Evolutionary conservation across 495 filamentous ascomycete species (phyloP), one percentile per base, ranked within the genome.

Genomic region (Tuber brumale): DNA sequence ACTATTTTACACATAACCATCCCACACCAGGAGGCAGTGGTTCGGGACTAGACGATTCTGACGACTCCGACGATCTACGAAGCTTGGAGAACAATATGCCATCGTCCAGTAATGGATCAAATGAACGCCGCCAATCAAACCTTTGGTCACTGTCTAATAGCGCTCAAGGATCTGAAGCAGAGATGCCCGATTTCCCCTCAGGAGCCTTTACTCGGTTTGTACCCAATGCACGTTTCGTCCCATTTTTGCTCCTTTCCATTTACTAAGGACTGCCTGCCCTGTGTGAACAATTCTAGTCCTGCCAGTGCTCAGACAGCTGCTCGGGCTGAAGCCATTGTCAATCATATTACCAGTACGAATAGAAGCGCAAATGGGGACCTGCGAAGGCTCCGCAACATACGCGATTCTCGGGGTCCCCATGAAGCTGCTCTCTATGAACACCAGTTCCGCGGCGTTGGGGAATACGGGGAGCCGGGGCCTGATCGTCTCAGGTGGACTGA

Each of bases 51-150:
- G 57, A 66, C 57, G 57, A 66, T 66, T 66, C 57, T 66, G 57
- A 66, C 31, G 57, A 66, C 1, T 66, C 57, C 5, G 57, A 66
- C 7, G 57, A 66, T 14, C 27, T 66, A 35, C 57, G 57, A 66
- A 66, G 57, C 57, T 14, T 66, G 31, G 57, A 66, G 57, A 66
- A 66, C 57, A 66, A 66, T 27, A 66, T 66, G 18, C 57, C 57
- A 35, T 66, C 57, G n/a, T 66, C 57, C 27, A 66, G 57, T 27
- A 66, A 66, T 35, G 57, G 57, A 66, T 66, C 57, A 66, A 66
- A 35, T 66, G 57, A 66, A 35, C 57, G 57, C 27, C 57, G 57
- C 57, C 35, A 27, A 31, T 66, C 57, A 66, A 66, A 66, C 31
- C 57, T 66, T 66, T 66, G 57, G 57, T 66, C 57, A 35, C 57